Percentiles rank a stretch among this genome's conserved stretches.
These are phyloP conservation scores for Middelhovenomyces tepae DNA, from an alignment of 805 yeast genomes.

Conservation along the genomic window DNA sequence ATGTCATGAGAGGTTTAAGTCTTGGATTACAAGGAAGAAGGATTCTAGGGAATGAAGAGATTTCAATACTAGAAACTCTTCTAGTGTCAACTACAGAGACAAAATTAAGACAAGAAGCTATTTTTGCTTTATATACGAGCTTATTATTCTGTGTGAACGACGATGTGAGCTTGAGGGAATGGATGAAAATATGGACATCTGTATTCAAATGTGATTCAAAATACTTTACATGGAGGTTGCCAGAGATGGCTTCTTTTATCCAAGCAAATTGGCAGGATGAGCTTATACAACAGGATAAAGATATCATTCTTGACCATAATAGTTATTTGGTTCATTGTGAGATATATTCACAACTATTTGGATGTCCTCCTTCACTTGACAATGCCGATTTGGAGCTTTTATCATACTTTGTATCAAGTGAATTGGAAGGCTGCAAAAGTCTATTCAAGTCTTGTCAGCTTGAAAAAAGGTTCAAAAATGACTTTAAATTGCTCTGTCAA, in stretches of 20 bases:
- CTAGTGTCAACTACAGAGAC: slow-evolving; percentile 25
- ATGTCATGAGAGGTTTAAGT: slow-evolving; percentile 46
- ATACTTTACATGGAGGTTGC: slow-evolving; percentile 1
- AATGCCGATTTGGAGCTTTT: too few relatives aligned
- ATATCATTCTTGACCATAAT: too few relatives aligned
- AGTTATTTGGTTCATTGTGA: too few relatives aligned
- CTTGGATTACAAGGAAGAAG: slow-evolving; percentile 36
- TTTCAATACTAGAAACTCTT: slow-evolving; percentile 27
- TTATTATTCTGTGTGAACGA: slow-evolving; percentile 7
- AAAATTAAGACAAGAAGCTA: slow-evolving; percentile 11
- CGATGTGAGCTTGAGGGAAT: slow-evolving; percentile 1
- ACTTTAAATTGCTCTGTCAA: too few relatives aligned
- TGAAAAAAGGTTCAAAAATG: too few relatives aligned
- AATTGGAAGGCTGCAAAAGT: too few relatives aligned
- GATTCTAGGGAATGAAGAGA: slow-evolving; percentile 22
- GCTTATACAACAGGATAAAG: too few relatives aligned
- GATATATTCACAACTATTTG: too few relatives aligned
- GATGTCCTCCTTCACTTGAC: too few relatives aligned
- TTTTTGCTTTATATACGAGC: slow-evolving; percentile 7
- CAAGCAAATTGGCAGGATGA: too few relatives aligned
- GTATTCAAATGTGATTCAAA: not conserved
- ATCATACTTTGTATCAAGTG: too few relatives aligned
- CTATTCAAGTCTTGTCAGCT: too few relatives aligned
- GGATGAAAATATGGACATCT: not conserved
- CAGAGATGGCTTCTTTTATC: not conserved